Evolutionary conservation across 169 alveolate species (phyloP).

Genomic region (Theileria parva): DNA sequence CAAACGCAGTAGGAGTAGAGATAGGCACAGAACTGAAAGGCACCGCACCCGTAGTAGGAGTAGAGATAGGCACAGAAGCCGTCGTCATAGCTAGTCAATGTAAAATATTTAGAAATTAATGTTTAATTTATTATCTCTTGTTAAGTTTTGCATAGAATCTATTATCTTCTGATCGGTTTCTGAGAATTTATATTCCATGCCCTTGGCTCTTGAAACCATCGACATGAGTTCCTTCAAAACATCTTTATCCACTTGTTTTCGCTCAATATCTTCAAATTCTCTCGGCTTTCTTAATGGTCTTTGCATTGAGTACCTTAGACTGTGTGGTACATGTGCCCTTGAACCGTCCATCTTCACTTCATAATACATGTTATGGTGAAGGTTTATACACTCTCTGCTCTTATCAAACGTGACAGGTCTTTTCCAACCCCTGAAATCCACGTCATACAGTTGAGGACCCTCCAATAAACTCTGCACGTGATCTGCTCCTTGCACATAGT

Average conservation of each 20-base stretch:
- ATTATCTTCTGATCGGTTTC: constrained; percentile 29
- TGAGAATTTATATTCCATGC: not conserved
- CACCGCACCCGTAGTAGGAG: not conserved
- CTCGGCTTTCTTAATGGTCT: constrained; percentile 13
- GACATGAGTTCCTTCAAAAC: not conserved
- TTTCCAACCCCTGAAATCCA: constrained; percentile 65
- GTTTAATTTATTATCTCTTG: not conserved
- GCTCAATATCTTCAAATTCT: constrained; percentile 8
- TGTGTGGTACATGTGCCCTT: constrained; percentile 14
- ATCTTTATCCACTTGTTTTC: not conserved
- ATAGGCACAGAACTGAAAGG: constrained; percentile 1
- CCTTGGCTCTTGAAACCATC: not conserved
- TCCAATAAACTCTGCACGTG: constrained; percentile 17
- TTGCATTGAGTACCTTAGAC: constrained; percentile 41
- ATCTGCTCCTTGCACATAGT: constrained; percentile 35
- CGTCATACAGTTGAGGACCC: constrained; percentile 22
- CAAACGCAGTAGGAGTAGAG: not conserved
- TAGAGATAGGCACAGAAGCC: constrained; percentile 7
- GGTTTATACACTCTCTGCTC: constrained; percentile 11
- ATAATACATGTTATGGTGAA: constrained; percentile 1
- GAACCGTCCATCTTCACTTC: constrained; percentile 33
- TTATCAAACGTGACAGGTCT: constrained; percentile 24
- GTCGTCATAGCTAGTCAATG: constrained; percentile 3
- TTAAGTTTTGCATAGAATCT: not conserved
- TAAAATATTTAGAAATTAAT: too few relatives aligned